Evolutionary conservation across 164 flowering plant genomes (phyloP).

Genomic region (Stephania japonica): DNA sequence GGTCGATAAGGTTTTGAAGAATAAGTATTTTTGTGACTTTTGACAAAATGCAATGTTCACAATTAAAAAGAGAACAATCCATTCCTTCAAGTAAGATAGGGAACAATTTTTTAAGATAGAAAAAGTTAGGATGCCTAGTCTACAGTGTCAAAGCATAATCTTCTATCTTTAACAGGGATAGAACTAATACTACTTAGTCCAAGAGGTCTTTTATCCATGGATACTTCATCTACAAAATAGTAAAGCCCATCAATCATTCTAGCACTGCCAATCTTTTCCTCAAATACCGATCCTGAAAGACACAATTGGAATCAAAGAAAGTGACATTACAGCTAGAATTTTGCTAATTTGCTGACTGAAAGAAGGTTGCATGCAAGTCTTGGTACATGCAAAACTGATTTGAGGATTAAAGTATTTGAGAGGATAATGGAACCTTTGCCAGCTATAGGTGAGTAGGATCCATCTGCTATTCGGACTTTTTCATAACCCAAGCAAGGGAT

Average conservation of each 20-base stretch:
- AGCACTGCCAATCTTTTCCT: constrained; percentile 27
- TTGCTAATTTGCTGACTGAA: constrained; percentile 1
- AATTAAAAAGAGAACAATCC: not conserved
- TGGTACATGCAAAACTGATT: constrained; percentile 5
- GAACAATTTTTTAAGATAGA: constrained; percentile 11
- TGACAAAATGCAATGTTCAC: constrained; percentile 8
- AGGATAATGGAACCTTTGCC: not conserved
- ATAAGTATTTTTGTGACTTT: not conserved
- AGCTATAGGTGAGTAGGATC: not conserved
- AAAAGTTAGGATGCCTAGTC: constrained; percentile 14
- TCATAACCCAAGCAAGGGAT: too few species aligned
- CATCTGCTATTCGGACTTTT: constrained; percentile 2
- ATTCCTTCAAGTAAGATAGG: constrained; percentile 3
- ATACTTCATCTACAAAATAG: not conserved
- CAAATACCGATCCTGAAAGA: constrained; percentile 11
- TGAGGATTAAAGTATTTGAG: not conserved
- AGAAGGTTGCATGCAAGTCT: constrained; percentile 3
- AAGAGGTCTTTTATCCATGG: constrained; percentile 5
- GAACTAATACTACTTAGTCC: not conserved
- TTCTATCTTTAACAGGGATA: constrained; percentile 5
- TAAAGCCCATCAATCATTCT: constrained; percentile 5
- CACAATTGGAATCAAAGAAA: constrained; percentile 8
- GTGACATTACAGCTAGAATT: constrained; percentile 3
- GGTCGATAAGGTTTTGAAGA: not conserved
- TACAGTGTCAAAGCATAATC: constrained; percentile 9